Conservation (phyloP, 202 grass and related monocot species). For the Brachypodium distachyon region DNA sequence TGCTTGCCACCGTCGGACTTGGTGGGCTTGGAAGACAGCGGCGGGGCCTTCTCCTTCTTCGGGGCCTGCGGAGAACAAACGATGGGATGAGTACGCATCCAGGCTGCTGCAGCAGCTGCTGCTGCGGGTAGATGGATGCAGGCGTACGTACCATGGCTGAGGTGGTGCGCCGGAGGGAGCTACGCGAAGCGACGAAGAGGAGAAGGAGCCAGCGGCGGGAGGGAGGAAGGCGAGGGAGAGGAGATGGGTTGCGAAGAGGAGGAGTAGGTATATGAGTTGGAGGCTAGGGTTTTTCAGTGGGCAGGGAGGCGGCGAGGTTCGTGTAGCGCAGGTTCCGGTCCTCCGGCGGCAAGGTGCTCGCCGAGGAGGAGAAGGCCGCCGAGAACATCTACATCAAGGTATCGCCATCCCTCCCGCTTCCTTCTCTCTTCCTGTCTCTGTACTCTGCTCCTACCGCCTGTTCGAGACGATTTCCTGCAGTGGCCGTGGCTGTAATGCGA, state of each 20-base stretch:
- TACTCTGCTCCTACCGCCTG: no score
- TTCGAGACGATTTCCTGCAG: no score
- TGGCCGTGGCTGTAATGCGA: neutral
- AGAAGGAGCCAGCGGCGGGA: neutral
- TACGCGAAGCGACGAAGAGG: neutral
- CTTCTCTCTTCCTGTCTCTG: neutral
- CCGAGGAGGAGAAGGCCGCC: slow-evolving; percentile 91
- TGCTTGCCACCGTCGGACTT: neutral
- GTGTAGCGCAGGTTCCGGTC: slow-evolving; percentile 52
- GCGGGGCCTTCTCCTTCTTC: neutral
- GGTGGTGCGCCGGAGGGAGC: neutral
- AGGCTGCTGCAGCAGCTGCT: no score
- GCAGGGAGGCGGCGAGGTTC: slow-evolving; percentile 44
- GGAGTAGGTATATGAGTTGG: slow-evolving; percentile 1
- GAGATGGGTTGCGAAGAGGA: neutral
- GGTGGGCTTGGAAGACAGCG: neutral
- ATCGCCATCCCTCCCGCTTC: neutral
- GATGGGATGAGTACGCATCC: neutral
- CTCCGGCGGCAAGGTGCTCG: slow-evolving; percentile 73
- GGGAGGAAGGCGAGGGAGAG: neutral
- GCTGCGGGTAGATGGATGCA: neutral
- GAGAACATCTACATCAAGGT: slow-evolving; percentile 99
- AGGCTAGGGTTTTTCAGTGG: slow-evolving; percentile 22
- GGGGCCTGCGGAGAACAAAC: slow-evolving; percentile 32
- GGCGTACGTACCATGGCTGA: slow-evolving; percentile 17